Conservation (phyloP, 139 green algal species). For the Picochlorum sp. region DNA sequence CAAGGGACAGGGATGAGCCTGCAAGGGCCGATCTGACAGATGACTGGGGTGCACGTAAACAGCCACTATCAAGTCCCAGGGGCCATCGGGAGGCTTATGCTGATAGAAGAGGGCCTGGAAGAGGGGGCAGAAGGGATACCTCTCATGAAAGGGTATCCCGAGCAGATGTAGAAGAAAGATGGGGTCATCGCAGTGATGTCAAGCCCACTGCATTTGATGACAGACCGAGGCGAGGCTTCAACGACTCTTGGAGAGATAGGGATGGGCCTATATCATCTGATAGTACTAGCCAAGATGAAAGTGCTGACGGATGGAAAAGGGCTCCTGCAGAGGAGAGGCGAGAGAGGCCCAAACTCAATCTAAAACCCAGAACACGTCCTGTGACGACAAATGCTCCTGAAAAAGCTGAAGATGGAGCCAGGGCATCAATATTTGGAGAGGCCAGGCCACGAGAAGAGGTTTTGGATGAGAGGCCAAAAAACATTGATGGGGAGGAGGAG, state of each 20-base stretch:
- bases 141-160: slow-evolving; percentile 9
- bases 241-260: not conserved
- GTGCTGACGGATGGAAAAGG: slow-evolving; percentile 12
- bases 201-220: slow-evolving; percentile 21
- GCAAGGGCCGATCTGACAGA: slow-evolving; percentile 45
- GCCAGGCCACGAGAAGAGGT: slow-evolving; percentile 81
- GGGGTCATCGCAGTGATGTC: slow-evolving; percentile 10
- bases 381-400: too few relatives aligned
- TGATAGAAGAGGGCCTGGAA: slow-evolving; percentile 22
- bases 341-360: slow-evolving; percentile 40
- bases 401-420: slow-evolving; percentile 1
- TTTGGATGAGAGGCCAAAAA: slow-evolving; percentile 25
- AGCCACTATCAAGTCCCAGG: slow-evolving; percentile 1
- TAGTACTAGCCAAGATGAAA: slow-evolving; percentile 9
- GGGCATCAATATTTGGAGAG: slow-evolving; percentile 51
- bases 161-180: slow-evolving; percentile 28
- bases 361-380: slow-evolving; percentile 44
- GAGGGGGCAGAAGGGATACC: slow-evolving; percentile 21
- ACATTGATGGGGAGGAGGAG: slow-evolving; percentile 40
- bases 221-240: slow-evolving; percentile 4
- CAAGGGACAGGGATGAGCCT: slow-evolving; percentile 24
- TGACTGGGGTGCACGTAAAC: slow-evolving; percentile 50
- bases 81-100: too few relatives aligned
- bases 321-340: slow-evolving; percentile 9
- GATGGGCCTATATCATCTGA: too few relatives aligned